These are phyloP conservation scores for Alternaria arborescens DNA, from an alignment of 2,329 filamentous ascomycete genomes.

Conservation along the genomic window DNA sequence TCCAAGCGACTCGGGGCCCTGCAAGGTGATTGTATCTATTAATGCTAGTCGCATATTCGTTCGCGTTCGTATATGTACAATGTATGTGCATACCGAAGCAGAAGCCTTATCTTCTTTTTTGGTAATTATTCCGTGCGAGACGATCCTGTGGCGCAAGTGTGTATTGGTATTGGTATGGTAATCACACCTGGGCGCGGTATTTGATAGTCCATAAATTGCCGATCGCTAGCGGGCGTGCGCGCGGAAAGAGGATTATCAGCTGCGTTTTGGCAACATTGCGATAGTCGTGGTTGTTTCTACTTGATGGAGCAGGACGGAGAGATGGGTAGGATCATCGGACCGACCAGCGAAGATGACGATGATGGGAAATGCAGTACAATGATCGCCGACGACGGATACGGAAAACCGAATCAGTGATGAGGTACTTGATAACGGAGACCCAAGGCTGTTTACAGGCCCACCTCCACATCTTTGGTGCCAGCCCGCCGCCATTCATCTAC, in stretches of 20 bases:
- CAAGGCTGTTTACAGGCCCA: no score
- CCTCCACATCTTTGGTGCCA: no score
- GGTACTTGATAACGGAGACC: background rate
- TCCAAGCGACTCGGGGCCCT: background rate
- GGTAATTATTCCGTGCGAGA: background rate
- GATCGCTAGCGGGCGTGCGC: background rate
- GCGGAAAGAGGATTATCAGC: background rate
- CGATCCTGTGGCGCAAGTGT: background rate
- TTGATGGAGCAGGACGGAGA: background rate
- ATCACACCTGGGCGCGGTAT: background rate
- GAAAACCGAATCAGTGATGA: background rate
- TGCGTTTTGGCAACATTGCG: background rate
- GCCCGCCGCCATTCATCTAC: no score
- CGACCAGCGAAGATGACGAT: background rate
- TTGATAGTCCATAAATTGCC: background rate
- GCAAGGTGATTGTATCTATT: no score
- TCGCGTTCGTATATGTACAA: background rate
- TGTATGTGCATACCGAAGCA: background rate
- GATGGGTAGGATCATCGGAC: background rate
- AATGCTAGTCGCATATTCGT: no score
- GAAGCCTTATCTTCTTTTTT: fast-evolving
- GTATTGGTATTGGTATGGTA: background rate
- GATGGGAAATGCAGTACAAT: background rate
- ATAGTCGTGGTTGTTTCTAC: background rate
- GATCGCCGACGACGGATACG: background rate